These are phyloP conservation scores for Stephania cephalantha DNA, from an alignment of 164 flowering plant species.

Conservation along the genomic window DNA sequence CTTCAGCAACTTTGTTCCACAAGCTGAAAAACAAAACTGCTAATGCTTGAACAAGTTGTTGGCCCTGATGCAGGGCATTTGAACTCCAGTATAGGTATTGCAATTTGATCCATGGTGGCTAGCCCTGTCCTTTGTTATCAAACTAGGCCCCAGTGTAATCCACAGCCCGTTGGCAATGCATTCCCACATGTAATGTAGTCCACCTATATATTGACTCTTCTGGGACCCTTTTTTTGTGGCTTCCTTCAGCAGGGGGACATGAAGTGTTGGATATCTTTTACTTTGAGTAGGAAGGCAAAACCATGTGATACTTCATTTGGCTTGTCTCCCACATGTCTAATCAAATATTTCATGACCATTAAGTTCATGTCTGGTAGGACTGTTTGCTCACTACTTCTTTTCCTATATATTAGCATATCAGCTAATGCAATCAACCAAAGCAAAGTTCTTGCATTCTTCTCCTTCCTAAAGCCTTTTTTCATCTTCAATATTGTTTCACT, in stretches of 20 bases:
- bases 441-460: neutral
- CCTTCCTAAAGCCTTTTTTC: neutral
- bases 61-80: no score
- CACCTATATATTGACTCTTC: neutral
- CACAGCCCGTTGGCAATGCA: neutral
- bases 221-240: neutral
- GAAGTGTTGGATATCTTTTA: neutral
- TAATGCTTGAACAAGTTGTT: no score
- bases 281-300: neutral
- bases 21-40: neutral
- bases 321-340: neutral
- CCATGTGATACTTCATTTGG: neutral
- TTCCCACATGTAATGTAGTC: neutral
- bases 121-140: neutral
- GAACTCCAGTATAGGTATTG: neutral
- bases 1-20: no score
- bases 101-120: neutral
- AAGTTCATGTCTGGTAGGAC: neutral
- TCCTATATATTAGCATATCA: neutral
- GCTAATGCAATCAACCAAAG: conserved; percentile 1
- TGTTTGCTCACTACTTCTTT: neutral
- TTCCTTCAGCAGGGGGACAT: neutral
- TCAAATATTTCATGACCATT: neutral
- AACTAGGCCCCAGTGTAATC: neutral
- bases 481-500: neutral